Conservation (phyloP, 129 eudicot species). For the Arctium minus region DNA sequence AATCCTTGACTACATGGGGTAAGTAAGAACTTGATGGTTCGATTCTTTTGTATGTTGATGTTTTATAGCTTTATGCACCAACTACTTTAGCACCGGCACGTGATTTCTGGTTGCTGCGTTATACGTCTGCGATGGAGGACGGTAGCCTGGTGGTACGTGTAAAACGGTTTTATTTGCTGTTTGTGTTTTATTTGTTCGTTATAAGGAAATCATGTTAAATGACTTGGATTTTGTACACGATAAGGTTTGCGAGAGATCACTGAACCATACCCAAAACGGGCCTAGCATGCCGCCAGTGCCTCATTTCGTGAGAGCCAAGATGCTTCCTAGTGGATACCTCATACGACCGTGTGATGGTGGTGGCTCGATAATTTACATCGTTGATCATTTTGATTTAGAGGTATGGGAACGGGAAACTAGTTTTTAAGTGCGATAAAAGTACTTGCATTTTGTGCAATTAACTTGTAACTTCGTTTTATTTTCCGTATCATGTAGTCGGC, state of each 20-base stretch:
- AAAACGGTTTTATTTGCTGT: neutral
- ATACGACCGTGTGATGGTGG: slow-evolving; percentile 97
- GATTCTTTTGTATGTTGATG: neutral
- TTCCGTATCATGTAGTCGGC: slow-evolving; percentile 45
- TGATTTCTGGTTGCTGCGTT: slow-evolving; percentile 86
- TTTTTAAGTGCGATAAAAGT: neutral
- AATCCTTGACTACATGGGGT: neutral
- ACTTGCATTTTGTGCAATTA: neutral
- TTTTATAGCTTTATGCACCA: slow-evolving; percentile 73
- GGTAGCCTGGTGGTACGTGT: slow-evolving; percentile 87
- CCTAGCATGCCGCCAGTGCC: slow-evolving; percentile 89
- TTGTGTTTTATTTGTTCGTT: neutral
- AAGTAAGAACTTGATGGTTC: neutral
- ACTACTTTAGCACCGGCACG: slow-evolving; percentile 94
- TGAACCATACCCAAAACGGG: slow-evolving; percentile 88
- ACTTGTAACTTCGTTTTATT: neutral
- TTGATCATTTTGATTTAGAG: slow-evolving; percentile 93
- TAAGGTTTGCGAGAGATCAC: slow-evolving; percentile 82
- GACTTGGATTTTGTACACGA: slow-evolving; percentile 13
- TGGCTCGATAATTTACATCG: slow-evolving; percentile 84
- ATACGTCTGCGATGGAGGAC: slow-evolving; percentile 77
- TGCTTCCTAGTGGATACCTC: slow-evolving; percentile 82
- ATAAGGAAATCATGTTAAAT: slow-evolving; percentile 4
- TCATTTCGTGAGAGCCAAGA: slow-evolving; percentile 78
- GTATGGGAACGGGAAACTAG: slow-evolving; percentile 20